Percentiles rank a stretch among this genome's conserved stretches.
Evolutionary conservation across 306 rosid genomes (phyloP).

Genomic region (Calophaca sinica): DNA sequence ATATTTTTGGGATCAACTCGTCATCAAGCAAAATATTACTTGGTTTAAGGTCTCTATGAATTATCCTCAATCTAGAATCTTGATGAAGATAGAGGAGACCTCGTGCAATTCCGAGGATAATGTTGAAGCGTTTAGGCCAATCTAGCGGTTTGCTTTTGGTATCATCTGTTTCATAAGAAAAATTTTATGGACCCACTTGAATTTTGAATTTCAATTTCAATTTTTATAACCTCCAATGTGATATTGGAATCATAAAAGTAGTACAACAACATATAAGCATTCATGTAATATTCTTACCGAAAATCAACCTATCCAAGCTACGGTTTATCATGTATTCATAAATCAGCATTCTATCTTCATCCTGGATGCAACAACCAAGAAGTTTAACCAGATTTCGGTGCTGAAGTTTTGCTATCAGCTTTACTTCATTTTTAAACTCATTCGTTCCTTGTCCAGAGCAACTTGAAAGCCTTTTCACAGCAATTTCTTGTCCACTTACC

Average conservation of each 20-base stretch:
- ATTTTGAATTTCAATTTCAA: background rate
- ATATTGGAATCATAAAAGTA: background rate
- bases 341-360: constrained; percentile 40
- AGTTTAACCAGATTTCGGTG: constrained; percentile 60
- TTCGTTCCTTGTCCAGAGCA: constrained; percentile 49
- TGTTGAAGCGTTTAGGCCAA: constrained; percentile 55
- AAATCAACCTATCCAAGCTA: constrained; percentile 49
- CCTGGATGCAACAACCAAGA: constrained; percentile 48
- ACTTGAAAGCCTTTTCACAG: constrained; percentile 54
- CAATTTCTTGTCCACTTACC: constrained; percentile 49
- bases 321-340: constrained; percentile 46
- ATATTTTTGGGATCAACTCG: constrained; percentile 47
- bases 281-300: constrained; percentile 35
- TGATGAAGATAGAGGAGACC: constrained; percentile 53
- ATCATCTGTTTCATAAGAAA: constrained; percentile 45
- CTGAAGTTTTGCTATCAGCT: constrained; percentile 49
- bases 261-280: background rate
- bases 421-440: constrained; percentile 54
- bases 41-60: constrained; percentile 50
- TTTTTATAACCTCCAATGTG: too few relatives aligned
- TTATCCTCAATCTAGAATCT: constrained; percentile 49
- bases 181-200: background rate
- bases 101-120: constrained; percentile 47
- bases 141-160: constrained; percentile 32
- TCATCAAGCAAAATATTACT: constrained; percentile 46